Evolutionary conservation across 1,284 basidiomycete species (phyloP), one percentile per base, ranked within the genome.

Genomic region (Schizophyllum commune): DNA sequence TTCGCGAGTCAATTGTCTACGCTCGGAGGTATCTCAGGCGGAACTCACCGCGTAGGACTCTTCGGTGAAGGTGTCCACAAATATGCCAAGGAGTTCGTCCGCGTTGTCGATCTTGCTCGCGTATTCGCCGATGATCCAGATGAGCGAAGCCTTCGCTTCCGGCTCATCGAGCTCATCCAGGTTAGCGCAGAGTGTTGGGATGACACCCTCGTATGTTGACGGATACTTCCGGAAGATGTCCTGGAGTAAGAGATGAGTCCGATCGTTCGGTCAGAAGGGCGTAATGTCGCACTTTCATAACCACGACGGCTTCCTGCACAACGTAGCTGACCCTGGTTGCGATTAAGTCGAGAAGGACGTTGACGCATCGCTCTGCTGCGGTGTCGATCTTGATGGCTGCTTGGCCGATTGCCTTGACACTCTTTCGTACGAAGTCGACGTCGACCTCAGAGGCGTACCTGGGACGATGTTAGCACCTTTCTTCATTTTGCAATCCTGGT

Each of bases 81-180:
- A 98, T 61, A 91, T 88, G 15, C 87, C 85, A 62, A 99, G 79
- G 51, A 98, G 79, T 70, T 98, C 96, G 71, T 92, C 94, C 8
- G 93, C 92, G 67, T 99, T 99, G 69, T 96, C 92, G 67, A 98
- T 98, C 75, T 95, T 94, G 73, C 92, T 91, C 13, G 96, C 94
- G 71, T 99, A 98, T 76, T 98, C 95, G 58, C 96, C 96, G 60
- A 99, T 91, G 68, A 99, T 98, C 96, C 96, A 99, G 69, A 99
- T 98, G 63, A 99, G 83, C 7, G 95, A 94, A 0, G 96, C 92
- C 73, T 98, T 98, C 5, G 96, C 96, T 72, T 99, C 97, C 15
- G 96, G 96, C 71, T 99, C 97, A 72, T 99, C 96, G 56, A 99
- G 79, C 67, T 96, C 95, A 66, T 99, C 96, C 22, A 99, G 83